Evolutionary conservation across 2,329 filamentous ascomycete species (phyloP).

Genomic region (Cordyceps militaris): DNA sequence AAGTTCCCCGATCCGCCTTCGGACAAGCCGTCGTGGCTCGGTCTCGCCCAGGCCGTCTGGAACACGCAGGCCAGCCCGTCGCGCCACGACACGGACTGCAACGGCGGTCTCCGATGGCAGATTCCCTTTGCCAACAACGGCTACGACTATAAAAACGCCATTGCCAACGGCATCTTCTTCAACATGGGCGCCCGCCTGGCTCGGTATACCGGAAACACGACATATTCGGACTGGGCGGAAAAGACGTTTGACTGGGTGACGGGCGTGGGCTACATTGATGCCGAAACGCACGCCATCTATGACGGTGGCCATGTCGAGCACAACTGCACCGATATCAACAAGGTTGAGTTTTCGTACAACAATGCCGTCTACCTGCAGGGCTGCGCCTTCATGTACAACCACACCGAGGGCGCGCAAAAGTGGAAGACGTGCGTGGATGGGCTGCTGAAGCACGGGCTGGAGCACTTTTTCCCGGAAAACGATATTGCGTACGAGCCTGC

Average conservation of each 20-base stretch:
- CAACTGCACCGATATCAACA: constrained; percentile 49
- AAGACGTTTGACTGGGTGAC: constrained; percentile 57
- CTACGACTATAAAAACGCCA: constrained; percentile 67
- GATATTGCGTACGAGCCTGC: constrained; percentile 53
- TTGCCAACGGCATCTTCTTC: constrained; percentile 57
- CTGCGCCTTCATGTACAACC: constrained; percentile 58
- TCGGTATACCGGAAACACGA: constrained; percentile 59
- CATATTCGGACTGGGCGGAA: constrained; percentile 57
- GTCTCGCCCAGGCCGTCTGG: constrained; percentile 57
- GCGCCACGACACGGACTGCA: constrained; percentile 50
- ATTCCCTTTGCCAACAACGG: constrained; percentile 68
- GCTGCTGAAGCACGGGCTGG: constrained; percentile 29
- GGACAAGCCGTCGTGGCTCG: constrained; percentile 45
- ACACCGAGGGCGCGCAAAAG: constrained; percentile 31
- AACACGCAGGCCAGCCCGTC: constrained; percentile 47
- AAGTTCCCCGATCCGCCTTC: constrained; percentile 48
- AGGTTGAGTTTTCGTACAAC: constrained; percentile 55
- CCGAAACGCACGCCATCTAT: constrained; percentile 50
- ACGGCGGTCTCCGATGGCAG: constrained; percentile 67
- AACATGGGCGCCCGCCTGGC: constrained; percentile 63
- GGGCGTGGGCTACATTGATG: constrained; percentile 51
- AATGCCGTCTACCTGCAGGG: constrained; percentile 52
- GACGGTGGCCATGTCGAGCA: constrained; percentile 47
- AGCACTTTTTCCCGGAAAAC: constrained; percentile 44
- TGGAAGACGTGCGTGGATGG: constrained; percentile 46